These are phyloP conservation scores for Elsinoe ampelina DNA, from an alignment of 2,329 filamentous ascomycete genomes.

Conservation along the genomic window DNA sequence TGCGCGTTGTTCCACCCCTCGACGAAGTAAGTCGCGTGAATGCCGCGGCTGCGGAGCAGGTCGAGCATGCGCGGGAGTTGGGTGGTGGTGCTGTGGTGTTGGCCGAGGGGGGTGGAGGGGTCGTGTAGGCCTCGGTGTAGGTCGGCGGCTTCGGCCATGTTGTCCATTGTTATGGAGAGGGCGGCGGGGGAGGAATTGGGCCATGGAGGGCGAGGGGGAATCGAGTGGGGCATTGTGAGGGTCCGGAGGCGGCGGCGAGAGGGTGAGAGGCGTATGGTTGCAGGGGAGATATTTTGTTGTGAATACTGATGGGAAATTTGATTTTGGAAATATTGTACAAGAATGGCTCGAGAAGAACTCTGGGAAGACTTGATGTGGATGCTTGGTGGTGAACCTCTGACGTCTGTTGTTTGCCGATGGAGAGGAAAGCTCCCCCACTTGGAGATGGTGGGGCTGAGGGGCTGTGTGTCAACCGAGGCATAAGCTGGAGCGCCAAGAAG, in stretches of 20 bases:
- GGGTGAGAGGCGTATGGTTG: neutral
- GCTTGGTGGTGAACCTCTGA: neutral
- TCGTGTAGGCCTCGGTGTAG: slow-evolving; percentile 25
- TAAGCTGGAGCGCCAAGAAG: no score
- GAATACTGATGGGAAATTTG: neutral
- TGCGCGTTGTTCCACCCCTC: slow-evolving; percentile 26
- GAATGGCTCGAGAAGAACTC: neutral
- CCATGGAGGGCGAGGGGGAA: slow-evolving; percentile 19
- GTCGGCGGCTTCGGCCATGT: slow-evolving; percentile 29
- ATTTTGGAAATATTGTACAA: neutral
- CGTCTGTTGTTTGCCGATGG: neutral
- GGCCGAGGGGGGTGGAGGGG: slow-evolving; percentile 20
- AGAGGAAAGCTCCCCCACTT: neutral
- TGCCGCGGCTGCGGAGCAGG: slow-evolving; percentile 22
- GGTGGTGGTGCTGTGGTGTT: slow-evolving; percentile 24
- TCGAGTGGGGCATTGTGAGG: neutral
- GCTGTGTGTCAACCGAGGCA: no score
- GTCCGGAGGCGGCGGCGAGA: neutral
- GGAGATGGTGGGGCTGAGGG: neutral
- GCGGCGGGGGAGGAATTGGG: slow-evolving; percentile 22
- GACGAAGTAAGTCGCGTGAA: slow-evolving; percentile 26
- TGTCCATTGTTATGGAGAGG: slow-evolving; percentile 27
- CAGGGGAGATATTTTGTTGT: no score
- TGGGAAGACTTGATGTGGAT: neutral
- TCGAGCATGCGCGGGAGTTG: slow-evolving; percentile 23